These are phyloP conservation scores for Cystobasidium onofrii DNA, from an alignment of 768 basidiomycete genomes.

Conservation along the genomic window DNA sequence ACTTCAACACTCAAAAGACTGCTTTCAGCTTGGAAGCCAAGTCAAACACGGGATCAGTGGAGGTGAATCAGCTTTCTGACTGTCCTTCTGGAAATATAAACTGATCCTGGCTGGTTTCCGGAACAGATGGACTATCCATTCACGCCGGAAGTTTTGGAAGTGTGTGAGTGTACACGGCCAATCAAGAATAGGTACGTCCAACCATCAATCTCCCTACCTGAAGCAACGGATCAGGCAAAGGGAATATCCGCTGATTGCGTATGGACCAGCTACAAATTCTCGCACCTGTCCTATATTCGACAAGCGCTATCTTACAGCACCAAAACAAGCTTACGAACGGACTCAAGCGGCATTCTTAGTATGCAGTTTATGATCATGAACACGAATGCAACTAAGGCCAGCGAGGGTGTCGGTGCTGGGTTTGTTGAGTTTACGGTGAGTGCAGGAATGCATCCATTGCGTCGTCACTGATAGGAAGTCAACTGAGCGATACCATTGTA, in stretches of 20 bases:
- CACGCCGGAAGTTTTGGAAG: constrained; percentile 80
- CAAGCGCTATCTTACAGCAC: constrained; percentile 72
- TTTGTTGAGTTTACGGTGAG: constrained; percentile 84
- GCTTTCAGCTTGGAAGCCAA: not conserved
- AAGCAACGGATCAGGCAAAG: not conserved
- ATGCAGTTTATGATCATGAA: constrained; percentile 80
- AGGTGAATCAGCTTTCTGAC: not conserved
- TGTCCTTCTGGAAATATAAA: no score
- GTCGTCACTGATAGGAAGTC: not conserved
- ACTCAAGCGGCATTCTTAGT: constrained; percentile 69
- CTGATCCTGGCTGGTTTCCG: no score
- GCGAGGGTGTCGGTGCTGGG: constrained; percentile 49
- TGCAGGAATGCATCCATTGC: constrained; percentile 25
- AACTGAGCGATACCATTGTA: not conserved
- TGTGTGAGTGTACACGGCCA: constrained; percentile 65
- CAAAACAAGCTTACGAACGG: constrained; percentile 82
- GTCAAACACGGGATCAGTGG: constrained; percentile 18
- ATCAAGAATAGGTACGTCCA: constrained; percentile 62
- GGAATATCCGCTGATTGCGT: not conserved
- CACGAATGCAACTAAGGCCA: constrained; percentile 44
- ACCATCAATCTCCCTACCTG: not conserved
- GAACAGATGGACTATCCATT: constrained; percentile 89
- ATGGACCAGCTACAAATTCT: constrained; percentile 64
- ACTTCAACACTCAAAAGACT: constrained; percentile 53
- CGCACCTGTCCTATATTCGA: constrained; percentile 63